Conservation (phyloP, 2,329 filamentous ascomycete species). For the Hypoxylon sp. region DNA sequence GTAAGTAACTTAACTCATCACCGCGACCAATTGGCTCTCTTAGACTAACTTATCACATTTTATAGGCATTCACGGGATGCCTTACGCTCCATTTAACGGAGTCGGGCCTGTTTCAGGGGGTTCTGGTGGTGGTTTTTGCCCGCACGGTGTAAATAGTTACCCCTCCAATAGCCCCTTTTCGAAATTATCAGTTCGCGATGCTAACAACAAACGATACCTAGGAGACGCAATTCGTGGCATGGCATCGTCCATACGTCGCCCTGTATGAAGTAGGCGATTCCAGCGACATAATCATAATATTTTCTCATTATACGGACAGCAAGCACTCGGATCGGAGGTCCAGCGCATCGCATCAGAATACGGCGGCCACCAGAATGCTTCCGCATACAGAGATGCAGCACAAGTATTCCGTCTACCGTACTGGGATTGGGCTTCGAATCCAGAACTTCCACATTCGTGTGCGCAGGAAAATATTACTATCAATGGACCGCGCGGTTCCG, state of each 20-base stretch:
- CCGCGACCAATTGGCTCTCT: neutral
- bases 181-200: neutral
- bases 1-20: conserved; percentile 52
- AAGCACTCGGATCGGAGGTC: conserved; percentile 65
- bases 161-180: conserved; percentile 31
- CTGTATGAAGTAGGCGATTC: conserved; percentile 66
- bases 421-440: conserved; percentile 68
- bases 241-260: conserved; percentile 70
- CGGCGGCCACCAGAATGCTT: conserved; percentile 51
- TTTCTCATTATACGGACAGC: conserved; percentile 56
- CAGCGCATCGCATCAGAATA: conserved; percentile 64
- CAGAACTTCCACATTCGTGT: conserved; percentile 60
- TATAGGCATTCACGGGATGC: conserved; percentile 55
- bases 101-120: conserved; percentile 56
- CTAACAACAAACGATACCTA: conserved; percentile 23
- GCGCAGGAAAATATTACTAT: conserved; percentile 57
- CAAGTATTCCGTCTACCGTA: conserved; percentile 64
- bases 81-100: conserved; percentile 60
- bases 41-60: conserved; percentile 12
- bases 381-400: conserved; percentile 62
- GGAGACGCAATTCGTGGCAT: conserved; percentile 67
- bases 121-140: conserved; percentile 47
- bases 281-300: neutral
- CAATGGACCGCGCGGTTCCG: conserved; percentile 59
- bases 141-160: conserved; percentile 57